These are phyloP conservation scores for Russula abietina DNA, from an alignment of 768 basidiomycete genomes.

Conservation along the genomic window DNA sequence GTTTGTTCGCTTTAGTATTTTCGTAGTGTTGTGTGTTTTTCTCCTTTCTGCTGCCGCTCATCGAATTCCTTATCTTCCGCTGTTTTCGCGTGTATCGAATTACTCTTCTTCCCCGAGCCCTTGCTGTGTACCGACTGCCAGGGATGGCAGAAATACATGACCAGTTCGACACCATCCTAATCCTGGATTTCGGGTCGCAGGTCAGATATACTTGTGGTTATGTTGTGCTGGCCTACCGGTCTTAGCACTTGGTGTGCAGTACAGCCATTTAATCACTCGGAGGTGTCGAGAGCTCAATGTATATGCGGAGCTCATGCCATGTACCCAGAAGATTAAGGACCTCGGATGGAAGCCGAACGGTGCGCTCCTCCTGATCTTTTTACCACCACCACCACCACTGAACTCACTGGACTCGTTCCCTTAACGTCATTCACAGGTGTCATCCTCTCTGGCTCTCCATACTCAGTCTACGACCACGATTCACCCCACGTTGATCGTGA, in stretches of 20 bases:
- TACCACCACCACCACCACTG: background rate
- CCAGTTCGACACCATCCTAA: slow-evolving; percentile 92
- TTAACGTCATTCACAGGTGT: slow-evolving; percentile 49
- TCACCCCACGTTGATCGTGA: slow-evolving; percentile 92
- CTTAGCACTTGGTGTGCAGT: slow-evolving; percentile 43
- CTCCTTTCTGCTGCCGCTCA: background rate
- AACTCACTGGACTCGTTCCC: background rate
- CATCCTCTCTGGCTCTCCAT: slow-evolving; percentile 96
- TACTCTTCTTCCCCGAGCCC: background rate
- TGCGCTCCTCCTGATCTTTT: slow-evolving; percentile 30
- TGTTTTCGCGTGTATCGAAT: background rate
- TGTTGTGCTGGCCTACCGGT: background rate
- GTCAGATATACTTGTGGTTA: slow-evolving; percentile 37
- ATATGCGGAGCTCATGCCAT: slow-evolving; percentile 96
- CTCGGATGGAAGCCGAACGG: slow-evolving; percentile 94
- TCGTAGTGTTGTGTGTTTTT: background rate
- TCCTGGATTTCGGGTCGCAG: slow-evolving; percentile 96
- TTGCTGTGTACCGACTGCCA: background rate
- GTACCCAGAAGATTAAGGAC: slow-evolving; percentile 85
- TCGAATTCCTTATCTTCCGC: background rate
- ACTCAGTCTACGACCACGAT: slow-evolving; percentile 91
- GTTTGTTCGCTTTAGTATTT: background rate
- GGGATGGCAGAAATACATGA: slow-evolving; percentile 85
- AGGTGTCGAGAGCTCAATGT: slow-evolving; percentile 97
- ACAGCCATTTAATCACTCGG: slow-evolving; percentile 94